Base-by-base conservation (phyloP, 306 rosid species). In the Lathyrus oleraceus region DNA sequence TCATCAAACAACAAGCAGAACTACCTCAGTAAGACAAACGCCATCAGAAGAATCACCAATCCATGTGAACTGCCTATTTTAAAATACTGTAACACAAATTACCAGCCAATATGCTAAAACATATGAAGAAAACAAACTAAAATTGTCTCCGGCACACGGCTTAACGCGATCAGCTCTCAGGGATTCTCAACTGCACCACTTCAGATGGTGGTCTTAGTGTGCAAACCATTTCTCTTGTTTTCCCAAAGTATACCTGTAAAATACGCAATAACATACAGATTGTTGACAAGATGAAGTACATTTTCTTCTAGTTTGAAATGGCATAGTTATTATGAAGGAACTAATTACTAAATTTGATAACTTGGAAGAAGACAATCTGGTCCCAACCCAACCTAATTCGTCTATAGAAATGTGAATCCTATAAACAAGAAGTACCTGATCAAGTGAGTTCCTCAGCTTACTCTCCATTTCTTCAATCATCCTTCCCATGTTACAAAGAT, bases 381-480 rank as follows among this genome's bases (percentile, higher is more conserved):
- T 61, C n/a, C n/a, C n/a, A n/a, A n/a, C n/a, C n/a, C n/a, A n/a
- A n/a, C n/a, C n/a, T n/a, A n/a, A n/a, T n/a, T n/a, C n/a, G n/a
- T n/a, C 25, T 61, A 16, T 11, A 43, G 25, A 48, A 74, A 35
- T 23, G 11, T 72, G 42, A 54, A 77, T 27, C 67, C 12, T 39
- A 56, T 62, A 20, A 21, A 36, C 15, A 68, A 35, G 36, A 51
- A 47, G 61, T 78, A 94, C 95, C 98, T 94, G 97, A 86, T 94
- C 97, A 35, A 94, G 85, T 19, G 98, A 94, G 79, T 90, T 90
- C 81, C 98, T 89, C 81, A 90, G 89, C 81, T 94, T 94, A 74
- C 98, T 74, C 83, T 94, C 98, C 98, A 94, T 94, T 83, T 94
- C 98, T 87, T 94, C 96, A 25, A 94, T 94, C 98, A 94, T 94